Conservation (phyloP, 352 stramenopile species). For the Phytophthora pini region DNA sequence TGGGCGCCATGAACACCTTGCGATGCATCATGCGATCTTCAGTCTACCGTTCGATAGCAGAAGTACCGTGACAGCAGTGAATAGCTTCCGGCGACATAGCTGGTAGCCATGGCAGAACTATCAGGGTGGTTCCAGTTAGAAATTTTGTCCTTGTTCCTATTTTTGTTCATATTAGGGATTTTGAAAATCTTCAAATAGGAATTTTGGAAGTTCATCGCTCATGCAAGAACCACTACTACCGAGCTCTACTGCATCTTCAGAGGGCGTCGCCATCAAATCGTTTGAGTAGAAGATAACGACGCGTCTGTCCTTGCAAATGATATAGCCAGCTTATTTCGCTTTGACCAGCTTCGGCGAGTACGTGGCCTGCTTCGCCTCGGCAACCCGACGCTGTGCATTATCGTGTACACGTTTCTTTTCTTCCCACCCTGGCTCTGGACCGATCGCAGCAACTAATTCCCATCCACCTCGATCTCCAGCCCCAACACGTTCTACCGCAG, state of each 20-base stretch:
- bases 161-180: too few species aligned
- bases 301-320: constrained; percentile 30
- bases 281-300: constrained; percentile 24
- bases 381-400: constrained; percentile 3
- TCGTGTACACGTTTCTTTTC: constrained; percentile 6
- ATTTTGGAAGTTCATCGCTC: too few species aligned
- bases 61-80: constrained; percentile 14
- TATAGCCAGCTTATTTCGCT: constrained; percentile 7
- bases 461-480: background rate
- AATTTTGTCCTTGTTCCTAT: too few species aligned
- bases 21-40: constrained; percentile 19
- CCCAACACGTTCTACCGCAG: background rate
- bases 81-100: constrained; percentile 6
- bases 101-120: background rate
- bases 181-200: too few species aligned
- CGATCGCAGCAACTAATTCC: constrained; percentile 19
- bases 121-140: too few species aligned
- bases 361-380: background rate
- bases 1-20: constrained; percentile 6
- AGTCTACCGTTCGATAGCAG: constrained; percentile 13
- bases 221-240: too few species aligned
- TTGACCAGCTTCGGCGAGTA: constrained; percentile 2
- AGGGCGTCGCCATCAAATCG: constrained; percentile 12
- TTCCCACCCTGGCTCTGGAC: constrained; percentile 7
- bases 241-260: background rate